Conservation (phyloP, 2,329 filamentous ascomycete species). For the Apiospora saccharicola region DNA sequence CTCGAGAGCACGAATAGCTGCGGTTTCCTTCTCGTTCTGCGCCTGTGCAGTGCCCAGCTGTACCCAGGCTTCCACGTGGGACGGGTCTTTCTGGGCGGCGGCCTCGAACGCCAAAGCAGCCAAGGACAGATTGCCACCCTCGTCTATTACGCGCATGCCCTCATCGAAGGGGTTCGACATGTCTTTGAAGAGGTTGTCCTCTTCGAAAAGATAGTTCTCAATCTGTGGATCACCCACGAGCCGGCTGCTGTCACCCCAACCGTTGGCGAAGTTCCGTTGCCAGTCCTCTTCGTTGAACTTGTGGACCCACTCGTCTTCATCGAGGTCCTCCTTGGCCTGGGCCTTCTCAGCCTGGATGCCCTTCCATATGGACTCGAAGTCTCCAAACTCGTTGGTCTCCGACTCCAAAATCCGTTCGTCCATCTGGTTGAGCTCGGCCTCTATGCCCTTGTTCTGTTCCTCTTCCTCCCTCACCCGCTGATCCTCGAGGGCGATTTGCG, state of each 20-base stretch:
- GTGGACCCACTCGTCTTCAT: conserved; percentile 67
- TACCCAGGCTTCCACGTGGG: conserved; percentile 93
- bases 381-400: conserved; percentile 79
- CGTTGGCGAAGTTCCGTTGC: conserved; percentile 65
- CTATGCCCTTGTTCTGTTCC: conserved; percentile 66
- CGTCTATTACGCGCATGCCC: conserved; percentile 89
- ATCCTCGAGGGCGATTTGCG: conserved; percentile 79
- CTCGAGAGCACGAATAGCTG: conserved; percentile 92
- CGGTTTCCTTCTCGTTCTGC: conserved; percentile 98
- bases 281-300: conserved; percentile 82
- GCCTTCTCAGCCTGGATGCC: conserved; percentile 81
- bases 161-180: conserved; percentile 89
- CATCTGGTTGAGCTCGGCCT: conserved; percentile 87
- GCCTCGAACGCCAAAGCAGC: conserved; percentile 96
- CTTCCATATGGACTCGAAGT: conserved; percentile 90
- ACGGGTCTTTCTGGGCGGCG: conserved; percentile 86
- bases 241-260: conserved; percentile 60
- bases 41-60: conserved; percentile 91
- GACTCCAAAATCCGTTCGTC: conserved; percentile 71
- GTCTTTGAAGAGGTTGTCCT: conserved; percentile 88
- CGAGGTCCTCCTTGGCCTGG: conserved; percentile 71
- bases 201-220: conserved; percentile 93
- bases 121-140: conserved; percentile 91
- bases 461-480: conserved; percentile 52
- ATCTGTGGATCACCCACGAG: conserved; percentile 74